phyloP scores from a whole-genome alignment of 1,139 yeast genomes.

The Geotrichum carabidarum region DNA sequence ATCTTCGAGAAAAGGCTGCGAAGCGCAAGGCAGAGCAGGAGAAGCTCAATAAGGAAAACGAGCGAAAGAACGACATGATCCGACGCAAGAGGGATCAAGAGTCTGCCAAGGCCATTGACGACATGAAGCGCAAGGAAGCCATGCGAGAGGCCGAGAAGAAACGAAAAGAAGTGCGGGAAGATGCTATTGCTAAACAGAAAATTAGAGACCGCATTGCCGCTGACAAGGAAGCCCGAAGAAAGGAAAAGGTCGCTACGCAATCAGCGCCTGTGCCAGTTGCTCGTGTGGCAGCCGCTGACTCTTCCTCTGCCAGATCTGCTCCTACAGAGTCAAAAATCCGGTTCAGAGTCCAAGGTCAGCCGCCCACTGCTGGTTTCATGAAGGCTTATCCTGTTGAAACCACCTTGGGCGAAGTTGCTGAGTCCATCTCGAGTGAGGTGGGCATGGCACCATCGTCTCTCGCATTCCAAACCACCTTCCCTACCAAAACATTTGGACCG shows the following conservation, averaged over 20 bases:
- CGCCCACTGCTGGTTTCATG: slow-evolving; percentile 25
- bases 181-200: slow-evolving; percentile 35
- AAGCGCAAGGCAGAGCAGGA: slow-evolving; percentile 32
- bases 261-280: slow-evolving; percentile 17
- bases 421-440: slow-evolving; percentile 26
- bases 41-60: slow-evolving; percentile 33
- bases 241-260: slow-evolving; percentile 7
- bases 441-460: slow-evolving; percentile 19
- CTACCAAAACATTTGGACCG: slow-evolving; percentile 28
- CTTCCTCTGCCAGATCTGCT: slow-evolving; percentile 22
- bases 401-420: slow-evolving; percentile 35
- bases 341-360: slow-evolving; percentile 31
- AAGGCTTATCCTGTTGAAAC: slow-evolving; percentile 32
- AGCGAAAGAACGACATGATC: slow-evolving; percentile 32
- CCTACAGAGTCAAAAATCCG: slow-evolving; percentile 36
- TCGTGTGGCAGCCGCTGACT: slow-evolving; percentile 21
- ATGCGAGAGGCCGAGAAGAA: slow-evolving; percentile 36
- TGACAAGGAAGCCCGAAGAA: slow-evolving; percentile 35
- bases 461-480: slow-evolving; percentile 35
- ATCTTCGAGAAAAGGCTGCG: slow-evolving; percentile 32
- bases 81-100: slow-evolving; percentile 35
- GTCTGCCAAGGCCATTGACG: slow-evolving; percentile 32
- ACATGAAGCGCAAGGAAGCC: slow-evolving; percentile 35
- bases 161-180: slow-evolving; percentile 34
- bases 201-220: slow-evolving; percentile 38